Evolutionary conservation across 2,329 filamentous ascomycete species (phyloP).

Genomic region (Boeremia exigua): DNA sequence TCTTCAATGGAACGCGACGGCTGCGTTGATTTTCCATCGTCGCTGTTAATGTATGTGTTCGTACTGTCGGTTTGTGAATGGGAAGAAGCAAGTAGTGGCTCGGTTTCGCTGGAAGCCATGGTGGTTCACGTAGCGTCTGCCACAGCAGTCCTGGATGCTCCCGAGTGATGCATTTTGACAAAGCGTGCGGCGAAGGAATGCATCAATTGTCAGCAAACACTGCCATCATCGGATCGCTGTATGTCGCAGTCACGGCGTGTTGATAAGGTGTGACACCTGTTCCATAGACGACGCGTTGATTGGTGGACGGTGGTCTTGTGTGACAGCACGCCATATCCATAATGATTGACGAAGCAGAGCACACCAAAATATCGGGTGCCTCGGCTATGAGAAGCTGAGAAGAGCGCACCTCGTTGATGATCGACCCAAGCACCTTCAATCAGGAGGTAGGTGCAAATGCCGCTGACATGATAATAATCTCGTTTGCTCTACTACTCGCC

Average conservation of each 20-base stretch:
- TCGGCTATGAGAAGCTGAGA: not conserved
- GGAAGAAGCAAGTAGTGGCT: constrained; percentile 32
- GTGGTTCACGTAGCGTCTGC: not conserved
- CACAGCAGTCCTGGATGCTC: not conserved
- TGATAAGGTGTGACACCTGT: constrained; percentile 8
- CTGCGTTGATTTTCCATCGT: constrained; percentile 23
- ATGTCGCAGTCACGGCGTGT: constrained; percentile 8
- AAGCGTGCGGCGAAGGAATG: constrained; percentile 1
- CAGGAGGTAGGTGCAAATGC: too few species aligned
- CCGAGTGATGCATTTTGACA: not conserved
- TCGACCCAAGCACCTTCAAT: too few species aligned
- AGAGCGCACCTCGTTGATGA: too few species aligned
- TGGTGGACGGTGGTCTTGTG: constrained; percentile 3
- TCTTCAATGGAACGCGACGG: constrained; percentile 56
- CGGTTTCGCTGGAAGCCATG: constrained; percentile 24
- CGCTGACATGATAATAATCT: too few species aligned
- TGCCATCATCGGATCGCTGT: constrained; percentile 20
- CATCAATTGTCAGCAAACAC: constrained; percentile 36
- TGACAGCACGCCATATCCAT: constrained; percentile 14
- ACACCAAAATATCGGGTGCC: not conserved
- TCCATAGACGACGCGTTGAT: constrained; percentile 5
- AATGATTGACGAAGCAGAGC: constrained; percentile 2
- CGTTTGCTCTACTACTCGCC: too few species aligned
- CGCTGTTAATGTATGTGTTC: constrained; percentile 23
- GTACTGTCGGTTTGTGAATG: constrained; percentile 23